Evolutionary conservation across 805 yeast genomes (phyloP), one percentile per base, ranked within the genome.

Genomic region (Kodamaea sagamina): DNA sequence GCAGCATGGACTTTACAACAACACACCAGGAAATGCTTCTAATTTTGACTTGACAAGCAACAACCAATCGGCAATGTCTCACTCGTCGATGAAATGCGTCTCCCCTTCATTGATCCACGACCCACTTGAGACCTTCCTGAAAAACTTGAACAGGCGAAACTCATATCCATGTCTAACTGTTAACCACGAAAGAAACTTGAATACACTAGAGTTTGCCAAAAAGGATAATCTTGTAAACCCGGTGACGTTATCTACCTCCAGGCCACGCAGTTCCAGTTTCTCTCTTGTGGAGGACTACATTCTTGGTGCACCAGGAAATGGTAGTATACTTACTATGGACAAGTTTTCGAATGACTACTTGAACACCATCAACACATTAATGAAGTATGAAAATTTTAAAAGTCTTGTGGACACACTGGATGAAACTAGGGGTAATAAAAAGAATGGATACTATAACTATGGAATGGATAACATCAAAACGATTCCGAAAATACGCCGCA

Each of bases 131-230:
- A 27, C 32, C 15, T 50, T 57, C 39, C 53, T 46, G 11, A 24
- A 32, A 12, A 34, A 36, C 7, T 53, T 66, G 48, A 62, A 61
- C 43, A 47, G 75, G 24, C 55, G 75, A 39, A 65, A 58, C 43
- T 68, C 74, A 1, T 67, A 26, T 35, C 74, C 75, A 1, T 53
- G 49, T 4, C 15, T 29, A 15, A 29, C 34, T 29, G 43, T 35
- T n/a, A 38, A 38, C 32, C 18, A 35, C 3, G 61, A 58, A 17
- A 41, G 44, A 12, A 62, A 58, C 41, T 39, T 63, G 9, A 52
- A 53, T 17, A 37, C 51, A 6, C 36, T 59, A 10, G 65, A 57
- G 35, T 51, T 43, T n/a, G 34, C 48, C 3, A 49, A 47, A 13
- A 44, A 45, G 28, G 48, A 46, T 2, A 40, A 24, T 5, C 24